Evolutionary conservation across 352 stramenopile species (phyloP).

Genomic region (Phytophthora cryptogea): DNA sequence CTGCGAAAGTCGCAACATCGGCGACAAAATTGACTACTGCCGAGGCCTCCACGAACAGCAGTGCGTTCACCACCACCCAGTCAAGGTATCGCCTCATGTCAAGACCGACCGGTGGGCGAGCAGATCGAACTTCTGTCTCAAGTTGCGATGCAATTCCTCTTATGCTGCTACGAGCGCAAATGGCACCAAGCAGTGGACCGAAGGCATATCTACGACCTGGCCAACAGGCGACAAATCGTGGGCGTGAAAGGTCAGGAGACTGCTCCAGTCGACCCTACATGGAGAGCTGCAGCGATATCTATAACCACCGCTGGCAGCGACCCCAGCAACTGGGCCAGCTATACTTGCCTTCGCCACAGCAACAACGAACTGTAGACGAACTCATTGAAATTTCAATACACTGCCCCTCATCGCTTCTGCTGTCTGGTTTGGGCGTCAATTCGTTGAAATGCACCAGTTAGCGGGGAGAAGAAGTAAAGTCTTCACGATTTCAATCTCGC

Average conservation of each 20-base stretch:
- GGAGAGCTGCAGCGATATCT: conserved; percentile 1
- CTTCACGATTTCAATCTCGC: not conserved
- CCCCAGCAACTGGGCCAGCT: too few species aligned
- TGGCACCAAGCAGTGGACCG: not conserved
- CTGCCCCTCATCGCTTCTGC: too few species aligned
- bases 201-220: not conserved
- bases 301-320: conserved; percentile 3
- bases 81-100: conserved; percentile 20
- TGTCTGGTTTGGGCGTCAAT: not conserved
- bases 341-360: not conserved
- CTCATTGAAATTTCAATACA: not conserved
- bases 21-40: conserved; percentile 3
- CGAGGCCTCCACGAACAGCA: conserved; percentile 2
- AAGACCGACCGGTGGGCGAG: conserved; percentile 4
- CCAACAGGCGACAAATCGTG: conserved; percentile 26
- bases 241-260: conserved; percentile 26
- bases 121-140: not conserved
- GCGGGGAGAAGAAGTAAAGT: not conserved
- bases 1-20: not conserved
- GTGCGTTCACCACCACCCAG: conserved; percentile 2
- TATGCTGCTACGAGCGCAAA: not conserved
- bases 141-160: not conserved
- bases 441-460: not conserved
- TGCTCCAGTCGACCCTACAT: conserved; percentile 15
- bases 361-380: not conserved